These are phyloP conservation scores for Chlamydomonas applanata DNA, from an alignment of 139 green algal species.

Conservation along the genomic window DNA sequence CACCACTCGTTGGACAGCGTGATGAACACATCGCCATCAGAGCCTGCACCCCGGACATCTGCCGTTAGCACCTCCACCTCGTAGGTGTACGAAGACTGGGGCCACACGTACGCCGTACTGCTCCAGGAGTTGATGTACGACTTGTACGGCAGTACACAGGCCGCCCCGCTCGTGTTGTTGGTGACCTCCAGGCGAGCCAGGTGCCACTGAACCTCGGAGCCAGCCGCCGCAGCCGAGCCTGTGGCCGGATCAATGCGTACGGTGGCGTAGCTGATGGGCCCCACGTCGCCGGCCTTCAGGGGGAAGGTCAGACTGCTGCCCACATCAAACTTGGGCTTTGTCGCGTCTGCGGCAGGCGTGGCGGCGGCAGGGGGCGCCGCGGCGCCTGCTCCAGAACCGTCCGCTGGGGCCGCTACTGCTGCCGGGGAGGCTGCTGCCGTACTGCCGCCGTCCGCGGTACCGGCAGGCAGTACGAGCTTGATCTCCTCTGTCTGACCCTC, in stretches of 20 bases:
- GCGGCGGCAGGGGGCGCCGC: no score
- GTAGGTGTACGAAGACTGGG: not conserved
- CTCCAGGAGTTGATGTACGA: not conserved
- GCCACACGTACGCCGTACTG: not conserved
- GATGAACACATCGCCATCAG: constrained; percentile 17
- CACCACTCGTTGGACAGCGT: constrained; percentile 7
- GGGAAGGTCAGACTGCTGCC: constrained; percentile 6
- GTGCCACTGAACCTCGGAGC: constrained; percentile 3
- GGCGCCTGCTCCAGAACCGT: no score
- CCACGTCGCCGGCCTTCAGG: constrained; percentile 8
- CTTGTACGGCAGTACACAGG: not conserved
- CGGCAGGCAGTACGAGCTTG: not conserved
- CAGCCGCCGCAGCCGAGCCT: not conserved
- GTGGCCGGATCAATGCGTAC: constrained; percentile 6
- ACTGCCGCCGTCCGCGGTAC: not conserved
- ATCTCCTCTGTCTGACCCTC: constrained; percentile 13
- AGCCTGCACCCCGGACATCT: constrained; percentile 6
- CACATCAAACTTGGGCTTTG: not conserved
- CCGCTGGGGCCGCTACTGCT: no score
- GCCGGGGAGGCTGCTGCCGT: not conserved
- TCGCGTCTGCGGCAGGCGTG: not conserved
- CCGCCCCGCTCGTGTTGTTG: not conserved
- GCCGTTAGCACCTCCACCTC: not conserved
- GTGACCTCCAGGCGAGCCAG: constrained; percentile 2
- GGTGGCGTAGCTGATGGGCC: not conserved